These are phyloP conservation scores for Sporisorium sorghi DNA, from an alignment of 1,284 basidiomycete genomes.

Conservation along the genomic window DNA sequence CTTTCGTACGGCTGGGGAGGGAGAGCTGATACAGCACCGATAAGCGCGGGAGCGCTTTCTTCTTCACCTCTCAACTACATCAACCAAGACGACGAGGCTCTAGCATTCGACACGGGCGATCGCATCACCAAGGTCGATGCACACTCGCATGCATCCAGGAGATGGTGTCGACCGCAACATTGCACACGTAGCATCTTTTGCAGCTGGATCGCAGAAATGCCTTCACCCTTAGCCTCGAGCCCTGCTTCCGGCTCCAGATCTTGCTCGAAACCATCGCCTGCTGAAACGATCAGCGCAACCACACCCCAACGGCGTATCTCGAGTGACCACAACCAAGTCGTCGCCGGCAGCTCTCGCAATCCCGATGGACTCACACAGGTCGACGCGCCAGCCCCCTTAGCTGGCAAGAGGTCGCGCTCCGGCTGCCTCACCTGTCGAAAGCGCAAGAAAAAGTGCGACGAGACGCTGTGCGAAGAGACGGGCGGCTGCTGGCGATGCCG, in stretches of 20 bases:
- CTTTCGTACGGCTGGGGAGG: background rate
- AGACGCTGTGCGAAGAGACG: constrained; percentile 42
- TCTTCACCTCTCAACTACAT: background rate
- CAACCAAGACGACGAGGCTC: no score
- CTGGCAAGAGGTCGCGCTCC: constrained; percentile 37
- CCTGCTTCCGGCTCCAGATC: constrained; percentile 7
- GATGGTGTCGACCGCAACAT: background rate
- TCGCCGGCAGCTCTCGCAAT: constrained; percentile 1
- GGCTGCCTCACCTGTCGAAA: constrained; percentile 48
- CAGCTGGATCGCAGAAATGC: background rate
- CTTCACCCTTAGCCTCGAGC: background rate
- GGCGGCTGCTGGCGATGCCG: constrained; percentile 49
- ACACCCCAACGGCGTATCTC: background rate
- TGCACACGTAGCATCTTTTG: background rate
- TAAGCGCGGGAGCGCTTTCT: background rate
- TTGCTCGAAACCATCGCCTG: background rate
- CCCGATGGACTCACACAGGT: background rate
- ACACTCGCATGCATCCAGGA: background rate
- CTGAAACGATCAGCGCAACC: background rate
- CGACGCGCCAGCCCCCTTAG: constrained; percentile 12
- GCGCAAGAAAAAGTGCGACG: constrained; percentile 50
- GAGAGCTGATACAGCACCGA: background rate
- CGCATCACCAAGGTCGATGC: background rate
- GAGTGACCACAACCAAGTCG: background rate
- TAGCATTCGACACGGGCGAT: background rate